A percentile compares a stretch with the other conserved stretches of the same genome.
These are phyloP conservation scores for Claviceps arundinis DNA, from an alignment of 2,329 filamentous ascomycete species.

Conservation along the genomic window DNA sequence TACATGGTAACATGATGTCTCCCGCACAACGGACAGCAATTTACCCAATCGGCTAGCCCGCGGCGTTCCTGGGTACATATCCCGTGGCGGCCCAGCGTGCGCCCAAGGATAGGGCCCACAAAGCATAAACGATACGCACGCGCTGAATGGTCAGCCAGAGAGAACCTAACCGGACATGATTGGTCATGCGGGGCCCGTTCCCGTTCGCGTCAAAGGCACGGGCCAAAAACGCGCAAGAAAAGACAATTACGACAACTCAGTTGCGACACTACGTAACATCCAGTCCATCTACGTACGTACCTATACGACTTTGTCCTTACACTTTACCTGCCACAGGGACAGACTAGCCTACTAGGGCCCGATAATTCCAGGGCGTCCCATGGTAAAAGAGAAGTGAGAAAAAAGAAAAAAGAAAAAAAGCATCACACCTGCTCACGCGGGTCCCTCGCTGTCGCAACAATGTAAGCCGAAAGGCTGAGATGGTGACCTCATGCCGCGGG, in stretches of 20 bases:
- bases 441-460: neutral
- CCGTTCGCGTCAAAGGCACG: neutral
- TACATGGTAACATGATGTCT: too few relatives aligned
- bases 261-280: too few relatives aligned
- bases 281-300: too few relatives aligned
- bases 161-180: neutral
- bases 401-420: neutral
- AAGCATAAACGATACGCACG: neutral
- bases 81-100: neutral
- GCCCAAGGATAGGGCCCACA: neutral
- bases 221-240: neutral
- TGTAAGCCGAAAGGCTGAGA: neutral
- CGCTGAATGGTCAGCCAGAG: neutral
- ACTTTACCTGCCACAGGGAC: too few relatives aligned
- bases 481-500: neutral
- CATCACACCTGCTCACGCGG: neutral
- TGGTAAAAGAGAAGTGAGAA: neutral
- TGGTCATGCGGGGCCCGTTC: neutral
- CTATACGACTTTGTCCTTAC: too few relatives aligned
- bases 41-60: neutral
- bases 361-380: too few relatives aligned
- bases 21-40: too few relatives aligned
- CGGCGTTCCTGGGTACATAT: too few relatives aligned
- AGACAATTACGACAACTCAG: neutral
- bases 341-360: too few relatives aligned